A percentile compares a stretch with the other conserved stretches of the same genome.
phyloP scores from a whole-genome alignment of 2,329 filamentous ascomycete genomes.

The Emergomyces africanus region DNA sequence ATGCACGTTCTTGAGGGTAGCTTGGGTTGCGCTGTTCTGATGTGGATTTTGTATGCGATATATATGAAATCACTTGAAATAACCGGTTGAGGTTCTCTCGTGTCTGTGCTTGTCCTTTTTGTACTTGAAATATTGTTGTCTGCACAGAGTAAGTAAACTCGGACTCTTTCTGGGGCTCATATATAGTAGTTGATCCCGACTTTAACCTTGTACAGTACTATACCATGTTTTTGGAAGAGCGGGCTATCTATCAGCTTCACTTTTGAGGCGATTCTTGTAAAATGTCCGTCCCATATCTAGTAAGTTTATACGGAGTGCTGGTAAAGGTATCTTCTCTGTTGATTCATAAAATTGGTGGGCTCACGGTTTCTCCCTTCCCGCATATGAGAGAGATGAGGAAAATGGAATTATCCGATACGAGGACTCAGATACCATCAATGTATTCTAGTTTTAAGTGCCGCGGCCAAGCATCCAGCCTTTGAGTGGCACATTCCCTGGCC shows the following conservation, averaged over 20 bases:
- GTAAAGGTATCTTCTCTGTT: neutral
- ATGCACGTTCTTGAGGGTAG: neutral
- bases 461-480: neutral
- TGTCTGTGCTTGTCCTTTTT: neutral
- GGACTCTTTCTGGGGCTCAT: neutral
- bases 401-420: neutral
- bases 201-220: neutral
- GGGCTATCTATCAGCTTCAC: neutral
- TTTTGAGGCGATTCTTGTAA: neutral
- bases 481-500: no score
- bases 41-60: neutral
- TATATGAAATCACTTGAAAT: neutral
- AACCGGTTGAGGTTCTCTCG: neutral
- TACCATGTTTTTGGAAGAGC: neutral
- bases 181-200: neutral
- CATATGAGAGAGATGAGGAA: no score
- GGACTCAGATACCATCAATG: neutral
- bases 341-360: neutral
- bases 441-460: neutral
- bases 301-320: no score
- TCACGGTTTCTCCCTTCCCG: neutral
- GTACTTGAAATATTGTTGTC: neutral
- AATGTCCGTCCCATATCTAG: no score
- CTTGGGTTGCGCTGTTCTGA: neutral
- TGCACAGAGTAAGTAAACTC: neutral